These are phyloP conservation scores for Phaeotremella fagi DNA, from an alignment of 768 basidiomycete genomes.

Conservation along the genomic window DNA sequence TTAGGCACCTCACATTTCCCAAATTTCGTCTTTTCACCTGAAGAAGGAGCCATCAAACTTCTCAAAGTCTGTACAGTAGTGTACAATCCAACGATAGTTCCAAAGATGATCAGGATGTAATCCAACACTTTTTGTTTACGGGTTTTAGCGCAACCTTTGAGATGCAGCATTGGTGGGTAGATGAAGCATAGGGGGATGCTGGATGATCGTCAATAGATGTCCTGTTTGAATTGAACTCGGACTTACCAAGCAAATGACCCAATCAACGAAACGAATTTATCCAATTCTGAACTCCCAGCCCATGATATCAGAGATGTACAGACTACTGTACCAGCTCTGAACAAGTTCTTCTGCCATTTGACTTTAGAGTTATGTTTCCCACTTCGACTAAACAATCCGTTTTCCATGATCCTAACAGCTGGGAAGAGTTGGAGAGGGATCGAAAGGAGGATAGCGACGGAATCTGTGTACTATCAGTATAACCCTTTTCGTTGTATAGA, in stretches of 20 bases:
- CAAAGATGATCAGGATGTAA: conserved; percentile 70
- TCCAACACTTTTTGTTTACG: conserved; percentile 63
- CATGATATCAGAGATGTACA: conserved; percentile 67
- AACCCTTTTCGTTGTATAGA: conserved; percentile 3
- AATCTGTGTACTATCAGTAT: conserved; percentile 59
- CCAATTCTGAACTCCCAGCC: conserved; percentile 78
- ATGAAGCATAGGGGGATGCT: conserved; percentile 91
- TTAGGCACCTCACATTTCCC: conserved; percentile 44
- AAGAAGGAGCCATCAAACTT: conserved; percentile 60
- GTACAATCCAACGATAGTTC: conserved; percentile 64
- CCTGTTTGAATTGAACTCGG: conserved; percentile 4
- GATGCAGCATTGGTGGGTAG: conserved; percentile 89
- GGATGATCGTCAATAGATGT: conserved; percentile 5
- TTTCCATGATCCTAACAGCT: conserved; percentile 93
- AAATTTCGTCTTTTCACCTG: conserved; percentile 49
- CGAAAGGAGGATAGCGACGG: conserved; percentile 77
- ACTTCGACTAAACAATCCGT: conserved; percentile 76
- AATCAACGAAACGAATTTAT: conserved; percentile 91
- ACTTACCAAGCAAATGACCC: conserved; percentile 90
- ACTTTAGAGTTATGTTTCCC: conserved; percentile 74
- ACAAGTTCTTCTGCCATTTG: conserved; percentile 93
- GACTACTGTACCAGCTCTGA: conserved; percentile 54
- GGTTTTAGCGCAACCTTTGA: conserved; percentile 64
- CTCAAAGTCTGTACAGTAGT: conserved; percentile 75
- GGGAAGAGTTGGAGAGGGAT: conserved; percentile 96